Conservation (phyloP, 208 protist genomes). For the Crithidia mellificae region DNA sequence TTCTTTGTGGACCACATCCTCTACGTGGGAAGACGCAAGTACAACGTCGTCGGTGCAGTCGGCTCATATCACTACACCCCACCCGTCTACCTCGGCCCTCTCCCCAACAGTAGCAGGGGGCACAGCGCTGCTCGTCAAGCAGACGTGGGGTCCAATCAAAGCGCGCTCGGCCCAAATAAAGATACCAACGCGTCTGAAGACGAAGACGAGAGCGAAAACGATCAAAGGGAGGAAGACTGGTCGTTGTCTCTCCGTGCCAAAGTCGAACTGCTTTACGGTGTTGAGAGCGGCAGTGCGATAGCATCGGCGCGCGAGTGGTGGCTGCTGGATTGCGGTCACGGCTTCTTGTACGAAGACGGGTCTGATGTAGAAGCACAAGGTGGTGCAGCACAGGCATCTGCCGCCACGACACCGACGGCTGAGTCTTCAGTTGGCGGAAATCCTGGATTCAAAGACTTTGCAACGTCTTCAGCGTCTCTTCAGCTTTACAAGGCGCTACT, state of each 20-base stretch:
- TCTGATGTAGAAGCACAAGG: not conserved
- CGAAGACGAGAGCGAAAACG: not conserved
- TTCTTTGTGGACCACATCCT: slow-evolving; percentile 83
- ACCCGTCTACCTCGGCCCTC: slow-evolving; percentile 55
- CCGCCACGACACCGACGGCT: too few relatives aligned
- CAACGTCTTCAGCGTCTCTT: slow-evolving; percentile 39
- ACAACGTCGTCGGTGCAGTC: slow-evolving; percentile 81
- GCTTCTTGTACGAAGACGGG: slow-evolving; percentile 41
- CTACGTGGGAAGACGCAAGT: slow-evolving; percentile 79
- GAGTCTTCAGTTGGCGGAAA: too few relatives aligned
- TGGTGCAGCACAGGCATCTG: too few relatives aligned
- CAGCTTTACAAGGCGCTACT: slow-evolving; percentile 35
- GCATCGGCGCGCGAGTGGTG: slow-evolving; percentile 40
- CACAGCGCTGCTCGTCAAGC: too few relatives aligned
- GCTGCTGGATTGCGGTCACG: slow-evolving; percentile 80
- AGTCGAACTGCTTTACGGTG: slow-evolving; percentile 25
- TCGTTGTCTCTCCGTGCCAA: slow-evolving; percentile 12
- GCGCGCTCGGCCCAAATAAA: too few relatives aligned
- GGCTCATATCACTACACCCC: slow-evolving; percentile 87
- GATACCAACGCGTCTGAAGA: too few relatives aligned
- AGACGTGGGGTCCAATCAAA: too few relatives aligned
- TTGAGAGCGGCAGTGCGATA: not conserved
- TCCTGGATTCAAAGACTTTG: not conserved
- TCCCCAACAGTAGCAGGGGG: too few relatives aligned
- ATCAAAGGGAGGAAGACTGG: slow-evolving; percentile 11